Evolutionary conservation across 495 filamentous ascomycete species (phyloP).

Genomic region (Xeromyces bisporus): DNA sequence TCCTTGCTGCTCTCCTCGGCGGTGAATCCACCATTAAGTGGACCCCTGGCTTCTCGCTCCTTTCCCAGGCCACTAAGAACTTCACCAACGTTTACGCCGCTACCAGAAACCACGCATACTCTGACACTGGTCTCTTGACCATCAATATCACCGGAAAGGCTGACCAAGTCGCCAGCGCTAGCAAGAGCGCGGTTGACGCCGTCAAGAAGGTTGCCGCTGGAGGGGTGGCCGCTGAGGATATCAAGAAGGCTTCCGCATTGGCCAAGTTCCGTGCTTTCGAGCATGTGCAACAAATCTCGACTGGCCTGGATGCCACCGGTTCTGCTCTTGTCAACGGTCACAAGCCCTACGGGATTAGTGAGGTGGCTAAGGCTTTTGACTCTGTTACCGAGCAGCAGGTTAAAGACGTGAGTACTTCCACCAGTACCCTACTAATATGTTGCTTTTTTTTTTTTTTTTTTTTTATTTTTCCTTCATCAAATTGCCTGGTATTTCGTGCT

Average conservation of each 20-base stretch:
- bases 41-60: slow-evolving; percentile 78
- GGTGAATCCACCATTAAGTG: slow-evolving; percentile 88
- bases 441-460: slow-evolving; percentile 1
- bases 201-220: slow-evolving; percentile 65
- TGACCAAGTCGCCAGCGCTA: slow-evolving; percentile 44
- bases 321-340: slow-evolving; percentile 60
- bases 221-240: slow-evolving; percentile 59
- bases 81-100: slow-evolving; percentile 47
- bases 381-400: slow-evolving; percentile 68
- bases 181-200: slow-evolving; percentile 48
- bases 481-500: slow-evolving; percentile 1
- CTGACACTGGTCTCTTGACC: slow-evolving; percentile 79
- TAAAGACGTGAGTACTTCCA: slow-evolving; percentile 63
- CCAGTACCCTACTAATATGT: background rate
- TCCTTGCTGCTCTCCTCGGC: slow-evolving; percentile 80
- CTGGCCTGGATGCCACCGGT: slow-evolving; percentile 54
- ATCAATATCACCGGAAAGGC: slow-evolving; percentile 63
- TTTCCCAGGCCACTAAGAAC: slow-evolving; percentile 55
- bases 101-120: slow-evolving; percentile 71
- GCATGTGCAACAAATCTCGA: slow-evolving; percentile 52
- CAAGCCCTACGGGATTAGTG: slow-evolving; percentile 75
- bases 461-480: slow-evolving; percentile 8
- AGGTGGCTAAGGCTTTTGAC: slow-evolving; percentile 62
- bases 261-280: slow-evolving; percentile 91
- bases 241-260: slow-evolving; percentile 78